Percentiles rank a stretch among this genome's conserved stretches.
Evolutionary conservation across 2,329 filamentous ascomycete species (phyloP).

Genomic region (Xylariomycetidae sp.): DNA sequence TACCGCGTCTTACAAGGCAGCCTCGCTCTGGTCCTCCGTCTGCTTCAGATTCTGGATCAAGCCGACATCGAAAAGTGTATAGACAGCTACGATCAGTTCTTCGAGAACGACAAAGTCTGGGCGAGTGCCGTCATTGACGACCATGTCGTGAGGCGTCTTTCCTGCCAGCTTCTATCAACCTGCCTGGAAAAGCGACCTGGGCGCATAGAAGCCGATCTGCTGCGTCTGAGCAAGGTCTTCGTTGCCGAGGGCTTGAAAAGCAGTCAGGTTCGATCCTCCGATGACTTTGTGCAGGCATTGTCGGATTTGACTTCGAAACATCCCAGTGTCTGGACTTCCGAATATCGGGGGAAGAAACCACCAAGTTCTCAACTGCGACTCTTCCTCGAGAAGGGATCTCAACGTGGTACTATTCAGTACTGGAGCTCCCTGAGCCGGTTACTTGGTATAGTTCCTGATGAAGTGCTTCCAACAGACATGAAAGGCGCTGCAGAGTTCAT

Average conservation of each 20-base stretch:
- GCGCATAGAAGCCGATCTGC: conserved; percentile 42
- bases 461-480: conserved; percentile 43
- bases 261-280: conserved; percentile 67
- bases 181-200: conserved; percentile 42
- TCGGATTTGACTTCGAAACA: conserved; percentile 57
- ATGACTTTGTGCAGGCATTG: conserved; percentile 63
- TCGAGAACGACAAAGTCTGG: conserved; percentile 63
- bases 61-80: conserved; percentile 54
- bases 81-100: conserved; percentile 57
- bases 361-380: conserved; percentile 54
- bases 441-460: conserved; percentile 50
- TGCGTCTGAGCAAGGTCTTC: conserved; percentile 51
- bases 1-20: conserved; percentile 61
- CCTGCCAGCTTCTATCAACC: conserved; percentile 44
- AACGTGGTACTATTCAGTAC: conserved; percentile 64
- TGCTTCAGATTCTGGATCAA: conserved; percentile 42
- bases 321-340: conserved; percentile 67
- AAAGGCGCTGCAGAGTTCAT: conserved; percentile 57
- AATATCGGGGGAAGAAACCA: conserved; percentile 47
- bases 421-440: conserved; percentile 66
- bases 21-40: conserved; percentile 47
- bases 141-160: conserved; percentile 41
- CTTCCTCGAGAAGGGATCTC: conserved; percentile 79
- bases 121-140: conserved; percentile 60
- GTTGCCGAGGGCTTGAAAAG: conserved; percentile 68